These are phyloP conservation scores for Houttuynia cordata DNA, from an alignment of 164 flowering plant species.

Conservation along the genomic window DNA sequence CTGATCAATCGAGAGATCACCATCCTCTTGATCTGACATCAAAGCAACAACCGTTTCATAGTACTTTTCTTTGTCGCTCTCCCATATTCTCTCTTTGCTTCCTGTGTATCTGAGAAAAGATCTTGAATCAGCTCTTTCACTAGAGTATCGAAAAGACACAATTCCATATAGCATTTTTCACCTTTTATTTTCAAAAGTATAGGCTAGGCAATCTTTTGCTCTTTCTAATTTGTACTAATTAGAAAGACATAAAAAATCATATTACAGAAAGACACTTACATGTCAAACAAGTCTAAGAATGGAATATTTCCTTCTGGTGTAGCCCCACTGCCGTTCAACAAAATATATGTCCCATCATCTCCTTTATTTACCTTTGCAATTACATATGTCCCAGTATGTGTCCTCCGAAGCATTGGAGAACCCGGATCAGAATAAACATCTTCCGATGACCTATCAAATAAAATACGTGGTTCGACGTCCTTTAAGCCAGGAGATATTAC, in stretches of 20 bases:
- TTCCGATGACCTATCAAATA: conserved; percentile 95
- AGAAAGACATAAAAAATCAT: not conserved
- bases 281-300: conserved; percentile 87
- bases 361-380: conserved; percentile 80
- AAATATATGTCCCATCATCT: conserved; percentile 49
- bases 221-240: no score
- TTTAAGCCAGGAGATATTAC: conserved; percentile 67
- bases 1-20: conserved; percentile 52
- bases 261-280: conserved; percentile 38
- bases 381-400: conserved; percentile 67
- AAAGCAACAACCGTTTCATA: conserved; percentile 83
- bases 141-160: no score
- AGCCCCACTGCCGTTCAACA: conserved; percentile 94
- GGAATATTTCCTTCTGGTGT: conserved; percentile 95
- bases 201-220: not conserved
- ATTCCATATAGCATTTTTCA: no score
- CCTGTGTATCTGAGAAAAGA: conserved; percentile 66
- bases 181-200: no score
- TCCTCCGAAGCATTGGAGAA: conserved; percentile 87
- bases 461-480: conserved; percentile 54
- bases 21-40: conserved; percentile 82
- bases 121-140: conserved; percentile 12
- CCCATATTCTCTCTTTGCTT: conserved; percentile 86
- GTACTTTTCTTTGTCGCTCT: conserved; percentile 84
- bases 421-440: conserved; percentile 99